Base-by-base conservation (phyloP, 495 filamentous ascomycete species). In the Podospora conica region DNA sequence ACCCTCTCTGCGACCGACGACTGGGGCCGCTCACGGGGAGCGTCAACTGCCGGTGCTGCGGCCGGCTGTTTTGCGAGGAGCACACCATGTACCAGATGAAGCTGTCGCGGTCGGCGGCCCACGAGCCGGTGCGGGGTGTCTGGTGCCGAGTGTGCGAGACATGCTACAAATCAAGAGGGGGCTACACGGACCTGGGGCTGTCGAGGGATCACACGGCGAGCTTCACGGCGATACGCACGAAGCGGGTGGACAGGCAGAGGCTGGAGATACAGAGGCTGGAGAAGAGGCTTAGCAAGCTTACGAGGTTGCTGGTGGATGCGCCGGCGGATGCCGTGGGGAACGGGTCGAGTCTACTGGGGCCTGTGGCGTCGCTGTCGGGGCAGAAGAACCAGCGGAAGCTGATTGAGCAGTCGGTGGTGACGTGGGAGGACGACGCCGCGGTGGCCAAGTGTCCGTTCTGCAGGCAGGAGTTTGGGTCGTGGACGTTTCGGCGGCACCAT, bases 61-160 rank as follows among this genome's bases (percentile, higher is more conserved):
- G 95, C 0, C 90, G 87, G 68, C 80, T 98, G 33, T 98, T 97
- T 73, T 98, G 95, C 77, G 94, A 98, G 74, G 91, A 96, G 69
- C 96, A 98, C 79, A 97, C 94, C 29, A 97, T 97, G 95, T 98
- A 98, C 71, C 93, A 98, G 79, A 98, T 98, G 91, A 97, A 95
- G 82, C 85, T 98, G 21, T 96, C 92, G 10, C 83, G 93, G 57
- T 88, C 92, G 6, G 95, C 96, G 4, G 85, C 88, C 67, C 92
- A 96, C 80, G 96, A 98, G 68, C 96, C 96, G 0, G 89, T 96
- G 0, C 79, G 96, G 67, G 95, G 95, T 1, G 83, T 93, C 64
- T 98, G 95, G 95, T 96, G 91, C 72, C 79, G 95, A 31, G 93
- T 97, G 5, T 98, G 95, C 74, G 96, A 98, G 77, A 98, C 95